Conservation (phyloP, 2,329 filamentous ascomycete genomes). For the Pseudomassariella vexata region DNA sequence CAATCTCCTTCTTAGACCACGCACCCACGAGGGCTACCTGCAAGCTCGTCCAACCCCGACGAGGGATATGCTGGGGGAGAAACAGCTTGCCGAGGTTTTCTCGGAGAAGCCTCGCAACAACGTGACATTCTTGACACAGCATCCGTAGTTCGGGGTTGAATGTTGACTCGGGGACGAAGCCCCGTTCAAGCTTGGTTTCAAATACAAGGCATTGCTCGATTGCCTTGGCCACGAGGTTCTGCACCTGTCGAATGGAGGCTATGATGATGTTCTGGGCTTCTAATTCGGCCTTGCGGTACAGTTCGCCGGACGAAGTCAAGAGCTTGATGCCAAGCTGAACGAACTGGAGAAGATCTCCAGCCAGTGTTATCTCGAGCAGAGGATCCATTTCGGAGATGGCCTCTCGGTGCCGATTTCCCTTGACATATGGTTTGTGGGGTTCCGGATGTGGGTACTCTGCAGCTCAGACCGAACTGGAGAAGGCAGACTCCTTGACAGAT, state of each 20-base stretch:
- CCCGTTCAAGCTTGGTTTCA: background rate
- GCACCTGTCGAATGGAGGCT: background rate
- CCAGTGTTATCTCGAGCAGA: background rate
- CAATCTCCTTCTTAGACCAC: slow-evolving; percentile 1
- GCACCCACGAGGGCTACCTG: background rate
- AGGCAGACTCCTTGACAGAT: too few relatives aligned
- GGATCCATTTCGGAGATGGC: background rate
- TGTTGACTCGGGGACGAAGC: background rate
- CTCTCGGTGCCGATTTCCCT: too few relatives aligned
- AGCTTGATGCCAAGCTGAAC: background rate
- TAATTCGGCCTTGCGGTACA: background rate
- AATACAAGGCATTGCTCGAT: background rate
- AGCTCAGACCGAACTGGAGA: too few relatives aligned
- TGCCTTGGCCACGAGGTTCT: background rate
- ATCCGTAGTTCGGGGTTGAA: background rate
- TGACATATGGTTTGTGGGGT: too few relatives aligned
- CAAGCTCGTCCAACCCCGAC: background rate
- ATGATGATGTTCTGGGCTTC: background rate
- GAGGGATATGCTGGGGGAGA: background rate
- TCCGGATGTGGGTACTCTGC: too few relatives aligned
- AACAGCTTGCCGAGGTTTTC: background rate
- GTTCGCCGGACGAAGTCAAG: background rate
- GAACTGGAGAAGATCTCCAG: slow-evolving; percentile 1
- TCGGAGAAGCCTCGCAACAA: background rate
- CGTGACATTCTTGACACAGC: background rate